Base-by-base conservation (phyloP, 495 filamentous ascomycete genomes). In the Friedmanniomyces endolithicus region DNA sequence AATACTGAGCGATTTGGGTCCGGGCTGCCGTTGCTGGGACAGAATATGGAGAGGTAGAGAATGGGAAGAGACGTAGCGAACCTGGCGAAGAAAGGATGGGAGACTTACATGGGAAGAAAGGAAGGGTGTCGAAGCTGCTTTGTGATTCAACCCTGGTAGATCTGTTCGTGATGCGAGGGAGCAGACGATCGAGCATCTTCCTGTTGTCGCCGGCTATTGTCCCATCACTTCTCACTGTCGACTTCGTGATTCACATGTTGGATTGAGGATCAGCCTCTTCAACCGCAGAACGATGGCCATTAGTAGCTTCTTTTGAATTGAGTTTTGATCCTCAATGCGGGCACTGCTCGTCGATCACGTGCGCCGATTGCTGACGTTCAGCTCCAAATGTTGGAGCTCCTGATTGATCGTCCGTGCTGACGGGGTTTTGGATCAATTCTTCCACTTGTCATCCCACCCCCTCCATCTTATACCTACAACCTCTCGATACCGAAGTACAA, bases 1-100 rank as follows among this genome's bases (percentile, higher is more conserved):
- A 73, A 75, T 33, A 69, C 75, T 50, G 67, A 73, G 63, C 60
- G 63, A 48, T 75, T 75, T 61, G 73, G 74, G 9, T 52, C 64
- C n/a, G 60, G 74, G 24, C 68, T 75, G 6, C 24, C 73, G 19
- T 66, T 70, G 40, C 63, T 73, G 22, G 71, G 72, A 1, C 64
- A 71, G 47, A 62, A 72, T 59, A 48, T 74, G 25, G 72, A 74
- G 65, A 64, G 63, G 34, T 52, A 71, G 56, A 72, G 73, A 12
- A 59, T 72, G 25, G 73, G 73, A 11, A 75, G 68, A 56, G 68
- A 74, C 53, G 64, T 59, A n/a, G n/a, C n/a, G 69, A 58, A 27
- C 66, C 62, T 44, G 72, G 75, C 56, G 72, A 72, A 44, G 57
- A 49, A 44, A 43, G 63, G 55, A 72, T 71, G 1, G 73, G 72